Evolutionary conservation across 371 early-diverging fungal species (phyloP).

Genomic region (Mortierella sp.): DNA sequence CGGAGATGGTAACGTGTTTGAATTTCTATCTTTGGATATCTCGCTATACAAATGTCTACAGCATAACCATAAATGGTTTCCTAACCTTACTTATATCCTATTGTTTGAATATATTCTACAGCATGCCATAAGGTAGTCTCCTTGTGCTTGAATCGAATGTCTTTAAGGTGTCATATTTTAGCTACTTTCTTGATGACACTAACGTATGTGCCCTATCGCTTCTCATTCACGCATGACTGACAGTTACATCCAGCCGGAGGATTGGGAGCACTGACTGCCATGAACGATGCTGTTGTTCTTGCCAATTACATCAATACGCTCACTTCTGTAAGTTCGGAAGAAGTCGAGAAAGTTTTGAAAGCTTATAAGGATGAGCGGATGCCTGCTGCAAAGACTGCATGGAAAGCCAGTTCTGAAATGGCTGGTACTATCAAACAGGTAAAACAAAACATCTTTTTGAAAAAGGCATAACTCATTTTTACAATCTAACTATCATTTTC

Average conservation of each 20-base stretch:
- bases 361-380: slow-evolving; percentile 18
- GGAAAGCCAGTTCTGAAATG: slow-evolving; percentile 4
- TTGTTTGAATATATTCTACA: too few relatives aligned
- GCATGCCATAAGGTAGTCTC: slow-evolving; percentile 18
- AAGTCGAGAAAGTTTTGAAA: slow-evolving; percentile 9
- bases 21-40: too few relatives aligned
- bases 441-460: not conserved
- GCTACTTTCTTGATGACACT: not conserved
- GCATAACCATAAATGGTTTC: not conserved
- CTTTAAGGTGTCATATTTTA: not conserved
- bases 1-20: slow-evolving; percentile 6
- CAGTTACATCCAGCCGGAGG: slow-evolving; percentile 20
- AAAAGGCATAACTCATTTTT: not conserved
- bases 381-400: slow-evolving; percentile 9
- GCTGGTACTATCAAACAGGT: not conserved
- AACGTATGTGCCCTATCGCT: too few relatives aligned
- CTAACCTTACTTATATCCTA: not conserved
- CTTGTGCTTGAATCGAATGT: not conserved
- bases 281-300: slow-evolving; percentile 23
- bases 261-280: slow-evolving; percentile 18
- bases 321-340: not conserved
- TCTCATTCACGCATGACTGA: too few relatives aligned
- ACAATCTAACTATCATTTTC: too few relatives aligned
- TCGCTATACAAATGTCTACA: too few relatives aligned
- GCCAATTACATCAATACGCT: slow-evolving; percentile 19